A percentile compares a stretch with the other conserved stretches of the same genome.
These are phyloP conservation scores for Endotrypanum monterogeii DNA, from an alignment of 208 protist species.

Conservation along the genomic window DNA sequence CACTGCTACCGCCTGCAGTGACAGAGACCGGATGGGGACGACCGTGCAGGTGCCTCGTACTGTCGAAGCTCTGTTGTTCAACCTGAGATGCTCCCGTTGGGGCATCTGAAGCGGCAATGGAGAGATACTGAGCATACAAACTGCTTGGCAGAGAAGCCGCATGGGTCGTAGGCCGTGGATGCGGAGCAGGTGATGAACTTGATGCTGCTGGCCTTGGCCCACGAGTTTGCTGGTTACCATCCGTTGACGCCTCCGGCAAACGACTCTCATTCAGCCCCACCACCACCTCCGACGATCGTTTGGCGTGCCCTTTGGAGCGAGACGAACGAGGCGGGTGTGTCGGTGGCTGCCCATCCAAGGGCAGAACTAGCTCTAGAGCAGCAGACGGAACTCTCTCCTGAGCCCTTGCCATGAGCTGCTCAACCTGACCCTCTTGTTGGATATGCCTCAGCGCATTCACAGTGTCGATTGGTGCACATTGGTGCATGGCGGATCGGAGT, in stretches of 20 bases:
- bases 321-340: conserved; percentile 1
- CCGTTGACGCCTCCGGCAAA: conserved; percentile 2
- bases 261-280: conserved; percentile 42
- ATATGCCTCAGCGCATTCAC: conserved; percentile 57
- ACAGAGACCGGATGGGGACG: not conserved
- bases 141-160: conserved; percentile 8
- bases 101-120: conserved; percentile 8
- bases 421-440: conserved; percentile 51
- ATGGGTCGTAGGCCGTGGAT: not conserved
- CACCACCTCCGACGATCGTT: conserved; percentile 10
- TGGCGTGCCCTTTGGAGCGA: not conserved
- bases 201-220: not conserved
- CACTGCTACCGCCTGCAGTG: not conserved
- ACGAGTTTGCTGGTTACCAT: not conserved
- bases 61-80: conserved; percentile 1
- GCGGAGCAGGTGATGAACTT: not conserved
- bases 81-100: not conserved
- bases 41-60: not conserved
- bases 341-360: conserved; percentile 29
- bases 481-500: conserved; percentile 35
- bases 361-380: conserved; percentile 43
- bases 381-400: conserved; percentile 40
- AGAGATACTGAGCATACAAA: conserved; percentile 47
- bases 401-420: conserved; percentile 45
- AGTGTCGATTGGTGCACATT: conserved; percentile 29